phyloP scores from a whole-genome alignment of 805 yeast species.

The Teunomyces cretensis region DNA sequence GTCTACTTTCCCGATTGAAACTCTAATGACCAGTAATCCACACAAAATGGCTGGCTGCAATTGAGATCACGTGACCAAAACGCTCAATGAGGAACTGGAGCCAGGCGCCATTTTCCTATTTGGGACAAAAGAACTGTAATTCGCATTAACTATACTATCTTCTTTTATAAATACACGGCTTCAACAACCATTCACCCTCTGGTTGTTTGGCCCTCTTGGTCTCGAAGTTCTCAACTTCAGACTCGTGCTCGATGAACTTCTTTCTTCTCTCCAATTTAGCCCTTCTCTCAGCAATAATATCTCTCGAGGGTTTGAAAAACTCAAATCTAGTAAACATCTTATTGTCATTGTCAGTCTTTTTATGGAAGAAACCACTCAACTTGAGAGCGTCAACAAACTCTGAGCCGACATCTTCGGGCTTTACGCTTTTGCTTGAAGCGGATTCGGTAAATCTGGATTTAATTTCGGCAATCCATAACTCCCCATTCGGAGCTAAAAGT shows the following conservation, averaged over 20 bases:
- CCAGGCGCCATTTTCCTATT: not conserved
- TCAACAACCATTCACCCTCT: slow-evolving; percentile 86
- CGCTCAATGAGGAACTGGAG: not conserved
- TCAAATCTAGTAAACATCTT: slow-evolving; percentile 95
- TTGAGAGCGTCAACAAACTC: slow-evolving; percentile 81
- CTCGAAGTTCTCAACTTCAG: slow-evolving; percentile 60
- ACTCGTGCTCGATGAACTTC: slow-evolving; percentile 69
- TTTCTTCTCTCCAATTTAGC: slow-evolving; percentile 61
- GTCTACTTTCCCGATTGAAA: not conserved
- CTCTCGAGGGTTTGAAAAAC: slow-evolving; percentile 81
- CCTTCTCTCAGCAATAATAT: slow-evolving; percentile 60
- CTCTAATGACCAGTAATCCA: not conserved
- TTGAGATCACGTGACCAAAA: not conserved
- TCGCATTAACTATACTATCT: slow-evolving; percentile 38
- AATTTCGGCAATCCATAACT: slow-evolving; percentile 96
- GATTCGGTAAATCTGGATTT: slow-evolving; percentile 82
- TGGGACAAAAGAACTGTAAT: not conserved
- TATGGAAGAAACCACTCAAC: slow-evolving; percentile 80
- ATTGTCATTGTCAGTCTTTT: slow-evolving; percentile 80
- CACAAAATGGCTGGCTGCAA: not conserved
- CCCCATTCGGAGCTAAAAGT: slow-evolving; percentile 85
- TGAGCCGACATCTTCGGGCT: slow-evolving; percentile 54
- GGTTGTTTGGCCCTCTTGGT: slow-evolving; percentile 52
- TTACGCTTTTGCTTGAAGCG: slow-evolving; percentile 17
- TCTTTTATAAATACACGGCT: slow-evolving; percentile 95